A percentile compares a stretch with the other conserved stretches of the same genome.
Conservation (phyloP, 148 eudicot genomes). For the Heliosperma pusillum region DNA sequence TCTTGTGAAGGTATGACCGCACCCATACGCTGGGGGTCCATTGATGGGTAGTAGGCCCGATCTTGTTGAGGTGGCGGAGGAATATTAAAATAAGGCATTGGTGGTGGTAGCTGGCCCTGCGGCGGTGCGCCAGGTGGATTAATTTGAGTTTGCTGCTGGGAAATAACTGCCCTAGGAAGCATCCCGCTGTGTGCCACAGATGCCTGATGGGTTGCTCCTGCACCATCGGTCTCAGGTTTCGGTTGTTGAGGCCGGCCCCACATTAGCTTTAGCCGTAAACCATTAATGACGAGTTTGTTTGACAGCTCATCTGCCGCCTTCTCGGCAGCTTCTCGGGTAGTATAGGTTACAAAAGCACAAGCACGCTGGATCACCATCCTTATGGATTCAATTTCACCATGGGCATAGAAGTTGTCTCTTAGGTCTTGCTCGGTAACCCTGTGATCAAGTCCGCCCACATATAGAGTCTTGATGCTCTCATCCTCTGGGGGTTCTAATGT, state of each 20-base stretch:
- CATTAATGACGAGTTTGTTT: conserved; percentile 84
- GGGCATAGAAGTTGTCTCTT: conserved; percentile 80
- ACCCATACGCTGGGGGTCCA: conserved; percentile 99
- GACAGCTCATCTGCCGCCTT: conserved; percentile 96
- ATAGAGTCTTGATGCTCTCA: conserved; percentile 85
- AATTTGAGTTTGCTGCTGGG: conserved; percentile 75
- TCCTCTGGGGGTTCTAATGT: conserved; percentile 84
- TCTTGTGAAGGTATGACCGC: conserved; percentile 71
- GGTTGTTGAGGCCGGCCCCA: conserved; percentile 97
- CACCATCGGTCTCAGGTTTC: conserved; percentile 50
- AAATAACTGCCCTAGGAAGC: conserved; percentile 85
- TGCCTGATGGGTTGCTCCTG: conserved; percentile 54
- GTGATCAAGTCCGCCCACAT: conserved; percentile 88
- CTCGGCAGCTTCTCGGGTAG: conserved; percentile 92
- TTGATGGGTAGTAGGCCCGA: conserved; percentile 73
- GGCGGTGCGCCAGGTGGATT: conserved; percentile 55
- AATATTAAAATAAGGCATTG: conserved; percentile 69
- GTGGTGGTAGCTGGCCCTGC: conserved; percentile 49
- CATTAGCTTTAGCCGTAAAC: conserved; percentile 82
- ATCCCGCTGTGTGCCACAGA: conserved; percentile 80
- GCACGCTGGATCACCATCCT: conserved; percentile 85
- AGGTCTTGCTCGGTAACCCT: conserved; percentile 85
- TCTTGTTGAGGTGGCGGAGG: conserved; percentile 76
- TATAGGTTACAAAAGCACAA: conserved; percentile 91
- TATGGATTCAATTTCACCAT: conserved; percentile 94